Conservation (phyloP, 2,329 filamentous ascomycete genomes). For the Septoria linicola region DNA sequence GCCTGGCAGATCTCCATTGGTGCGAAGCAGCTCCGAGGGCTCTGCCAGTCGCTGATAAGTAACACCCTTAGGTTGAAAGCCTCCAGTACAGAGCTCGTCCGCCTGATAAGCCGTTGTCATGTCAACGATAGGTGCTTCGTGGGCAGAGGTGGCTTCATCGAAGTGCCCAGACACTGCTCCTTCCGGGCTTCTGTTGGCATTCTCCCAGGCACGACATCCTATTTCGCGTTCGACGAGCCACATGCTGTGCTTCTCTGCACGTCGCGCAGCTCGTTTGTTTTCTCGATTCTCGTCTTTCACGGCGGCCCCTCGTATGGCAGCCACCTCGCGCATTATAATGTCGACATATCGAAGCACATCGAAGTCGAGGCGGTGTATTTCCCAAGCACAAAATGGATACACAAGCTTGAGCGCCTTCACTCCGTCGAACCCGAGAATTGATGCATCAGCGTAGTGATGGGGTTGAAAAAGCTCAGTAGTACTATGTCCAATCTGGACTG, state of each 20-base stretch:
- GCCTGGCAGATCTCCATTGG: no score
- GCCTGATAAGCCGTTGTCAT: no score
- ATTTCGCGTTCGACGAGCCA: background rate
- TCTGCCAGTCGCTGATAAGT: background rate
- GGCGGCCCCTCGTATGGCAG: background rate
- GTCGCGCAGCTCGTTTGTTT: background rate
- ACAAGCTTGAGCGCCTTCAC: slow-evolving; percentile 12
- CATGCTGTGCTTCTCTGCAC: background rate
- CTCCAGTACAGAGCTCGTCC: background rate
- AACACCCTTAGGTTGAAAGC: background rate
- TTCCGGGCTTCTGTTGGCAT: background rate
- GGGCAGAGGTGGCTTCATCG: no score
- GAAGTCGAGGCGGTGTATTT: slow-evolving; percentile 5
- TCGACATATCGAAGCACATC: slow-evolving; percentile 12
- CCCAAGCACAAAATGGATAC: slow-evolving; percentile 14
- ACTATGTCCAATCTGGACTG: slow-evolving; percentile 10
- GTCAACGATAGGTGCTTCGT: no score
- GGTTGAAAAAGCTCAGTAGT: background rate
- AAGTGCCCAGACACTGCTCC: no score
- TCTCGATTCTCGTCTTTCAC: background rate
- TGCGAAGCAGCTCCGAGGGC: background rate
- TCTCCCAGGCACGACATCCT: background rate
- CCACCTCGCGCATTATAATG: background rate
- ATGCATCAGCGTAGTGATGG: slow-evolving; percentile 1
- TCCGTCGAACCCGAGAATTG: slow-evolving; percentile 5